These are phyloP conservation scores for Zymoseptoria pseudotritici DNA, from an alignment of 2,329 filamentous ascomycete species.

Conservation along the genomic window DNA sequence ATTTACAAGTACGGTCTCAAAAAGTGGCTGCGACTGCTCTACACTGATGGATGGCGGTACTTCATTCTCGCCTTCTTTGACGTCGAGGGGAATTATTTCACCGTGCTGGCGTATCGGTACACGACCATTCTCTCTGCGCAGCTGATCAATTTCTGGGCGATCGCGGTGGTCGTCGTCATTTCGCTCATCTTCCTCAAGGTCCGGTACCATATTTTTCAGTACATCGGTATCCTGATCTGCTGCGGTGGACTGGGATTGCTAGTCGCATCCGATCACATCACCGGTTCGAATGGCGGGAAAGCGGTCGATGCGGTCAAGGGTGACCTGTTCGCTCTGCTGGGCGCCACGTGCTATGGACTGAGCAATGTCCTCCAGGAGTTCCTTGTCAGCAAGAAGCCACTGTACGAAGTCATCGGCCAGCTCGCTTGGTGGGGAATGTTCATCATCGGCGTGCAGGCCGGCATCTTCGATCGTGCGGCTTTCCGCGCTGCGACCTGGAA, in stretches of 20 bases:
- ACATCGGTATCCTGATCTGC: conserved; percentile 79
- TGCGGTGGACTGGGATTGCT: conserved; percentile 86
- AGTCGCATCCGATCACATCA: conserved; percentile 80
- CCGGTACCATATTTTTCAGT: conserved; percentile 81
- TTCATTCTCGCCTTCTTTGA: conserved; percentile 88
- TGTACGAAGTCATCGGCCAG: conserved; percentile 91
- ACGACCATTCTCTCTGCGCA: conserved; percentile 89
- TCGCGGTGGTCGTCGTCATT: conserved; percentile 80
- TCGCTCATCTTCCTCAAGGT: conserved; percentile 79
- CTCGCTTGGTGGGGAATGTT: conserved; percentile 79
- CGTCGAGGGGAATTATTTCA: conserved; percentile 96
- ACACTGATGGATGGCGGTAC: conserved; percentile 82
- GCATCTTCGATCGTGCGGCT: conserved; percentile 76
- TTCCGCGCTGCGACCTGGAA: conserved; percentile 50
- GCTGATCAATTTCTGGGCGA: conserved; percentile 98
- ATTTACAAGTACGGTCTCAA: conserved; percentile 71
- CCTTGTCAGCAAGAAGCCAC: conserved; percentile 74
- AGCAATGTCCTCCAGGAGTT: conserved; percentile 92
- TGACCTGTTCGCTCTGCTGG: conserved; percentile 82
- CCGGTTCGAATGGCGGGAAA: conserved; percentile 61
- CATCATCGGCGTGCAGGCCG: conserved; percentile 86
- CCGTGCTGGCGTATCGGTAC: conserved; percentile 85
- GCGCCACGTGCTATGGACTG: conserved; percentile 84
- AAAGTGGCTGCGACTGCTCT: conserved; percentile 57
- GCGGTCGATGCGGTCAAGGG: conserved; percentile 73